Conservation (phyloP, 495 filamentous ascomycete genomes). For the Eremomyces bilateralis region DNA sequence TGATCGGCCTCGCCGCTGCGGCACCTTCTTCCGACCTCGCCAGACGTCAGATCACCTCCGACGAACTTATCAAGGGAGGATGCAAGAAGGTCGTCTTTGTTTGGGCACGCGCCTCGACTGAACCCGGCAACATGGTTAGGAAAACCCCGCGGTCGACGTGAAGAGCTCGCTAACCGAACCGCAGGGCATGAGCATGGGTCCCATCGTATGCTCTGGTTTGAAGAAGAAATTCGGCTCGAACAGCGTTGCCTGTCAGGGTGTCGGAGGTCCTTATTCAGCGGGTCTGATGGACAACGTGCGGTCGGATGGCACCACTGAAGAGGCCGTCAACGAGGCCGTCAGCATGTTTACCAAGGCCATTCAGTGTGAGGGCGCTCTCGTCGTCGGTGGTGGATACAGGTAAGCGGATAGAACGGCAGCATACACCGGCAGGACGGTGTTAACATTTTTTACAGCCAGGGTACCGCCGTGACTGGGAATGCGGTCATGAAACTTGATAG, state of each 20-base stretch:
- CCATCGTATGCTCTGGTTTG: constrained; percentile 14
- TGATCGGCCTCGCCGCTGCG: background rate
- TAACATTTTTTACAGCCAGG: too few relatives aligned
- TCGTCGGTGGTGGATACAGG: constrained; percentile 9
- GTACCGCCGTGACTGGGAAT: constrained; percentile 2
- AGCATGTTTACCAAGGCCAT: constrained; percentile 12
- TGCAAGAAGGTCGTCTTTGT: constrained; percentile 23
- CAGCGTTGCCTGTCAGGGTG: constrained; percentile 21
- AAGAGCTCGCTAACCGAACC: constrained; percentile 5
- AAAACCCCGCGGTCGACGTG: constrained; percentile 15
- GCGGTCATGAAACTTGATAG: constrained; percentile 2
- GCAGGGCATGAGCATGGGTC: constrained; percentile 15
- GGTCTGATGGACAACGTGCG: constrained; percentile 13
- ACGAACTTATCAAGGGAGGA: constrained; percentile 13
- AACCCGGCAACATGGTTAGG: constrained; percentile 18
- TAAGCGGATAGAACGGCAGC: constrained; percentile 1
- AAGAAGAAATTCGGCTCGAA: constrained; percentile 11
- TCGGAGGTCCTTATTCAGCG: constrained; percentile 17
- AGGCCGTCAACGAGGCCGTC: constrained; percentile 23
- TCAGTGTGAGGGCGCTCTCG: constrained; percentile 2
- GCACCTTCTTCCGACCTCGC: background rate
- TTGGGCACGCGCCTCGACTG: constrained; percentile 22
- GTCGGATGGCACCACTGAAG: constrained; percentile 13
- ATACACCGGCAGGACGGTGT: background rate
- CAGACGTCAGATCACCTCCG: constrained; percentile 3